Evolutionary conservation across 2,329 filamentous ascomycete genomes (phyloP), one percentile per base, ranked within the genome.

Genomic region (Annulohypoxylon truncatum): DNA sequence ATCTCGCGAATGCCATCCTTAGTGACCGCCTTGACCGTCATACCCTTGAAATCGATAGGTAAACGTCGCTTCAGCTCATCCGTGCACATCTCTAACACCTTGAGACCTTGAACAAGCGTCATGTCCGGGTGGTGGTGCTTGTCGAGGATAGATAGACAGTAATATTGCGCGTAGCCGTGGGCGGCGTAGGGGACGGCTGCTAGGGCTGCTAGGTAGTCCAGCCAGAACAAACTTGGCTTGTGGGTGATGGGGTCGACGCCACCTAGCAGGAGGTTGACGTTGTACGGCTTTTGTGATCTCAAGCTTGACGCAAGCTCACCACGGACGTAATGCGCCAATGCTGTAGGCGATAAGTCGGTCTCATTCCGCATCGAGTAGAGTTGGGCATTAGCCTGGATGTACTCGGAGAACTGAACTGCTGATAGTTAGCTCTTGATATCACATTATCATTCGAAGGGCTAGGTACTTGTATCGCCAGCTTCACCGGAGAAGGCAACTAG

Each of bases 121-220:
- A 99, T 98, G 77, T 97, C 91, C 50, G 96, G 95, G 77, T 97
- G 92, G 80, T 99, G 96, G 80, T 99, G 96, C 85, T 99, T 99
- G 84, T 99, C 96, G 54, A 99, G 89, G 73, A 97, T 96, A 5
- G 93, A 96, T 67, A 99, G 87, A 80, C 96, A 99, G 86, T 99
- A 99, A 86, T 98, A 98, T 90, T 99, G 96, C 73, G 96, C 96
- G 82, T 99, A 99, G 73, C 96, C 96, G 76, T 99, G 96, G 66
- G 96, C 96, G 51, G 96, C 96, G 78, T 99, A 99, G 60, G 96
- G 96, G 50, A 99, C 85, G 29, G 92, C 88, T 3, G 94, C 95
- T 77, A 94, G 83, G 67, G 94, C 90, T 71, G 95, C 96, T 77
- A 99, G 89, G 82, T 98, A 98, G 79, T 99, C 95, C 75, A 97